Evolutionary conservation across 2,329 filamentous ascomycete species (phyloP), one percentile per base, ranked within the genome.

Genomic region (Cercospora sesami): DNA sequence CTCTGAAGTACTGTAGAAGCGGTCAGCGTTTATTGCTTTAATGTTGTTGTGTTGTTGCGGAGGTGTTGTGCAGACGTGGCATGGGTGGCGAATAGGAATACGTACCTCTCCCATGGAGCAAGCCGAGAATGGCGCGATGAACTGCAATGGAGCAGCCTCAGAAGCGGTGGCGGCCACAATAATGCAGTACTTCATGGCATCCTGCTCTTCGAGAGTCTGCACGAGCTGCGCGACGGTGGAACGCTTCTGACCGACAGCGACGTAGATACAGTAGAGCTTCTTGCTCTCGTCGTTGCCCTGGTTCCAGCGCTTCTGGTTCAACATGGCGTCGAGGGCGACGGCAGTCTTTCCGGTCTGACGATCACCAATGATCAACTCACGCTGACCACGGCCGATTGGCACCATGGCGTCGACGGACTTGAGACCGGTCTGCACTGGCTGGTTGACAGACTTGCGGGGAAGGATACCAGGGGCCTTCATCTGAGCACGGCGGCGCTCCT

Each of bases 251-350:
- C 95, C 95, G 78, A 99, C 90, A 80, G 95, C 95, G 79, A 98
- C 95, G 89, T 99, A 99, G 85, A 99, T 87, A 83, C 94, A 98
- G 92, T 97, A 99, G 68, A 99, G 93, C 90, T 99, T 99, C 91
- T 97, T 94, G 81, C 83, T 85, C 89, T 99, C 95, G 81, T 97
- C 94, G 83, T 80, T 86, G 81, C 83, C 79, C 81, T 84, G 86
- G 90, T 99, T 99, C 94, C 94, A 98, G 81, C 94, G 89, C 90
- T 95, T 96, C 89, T 99, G 95, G 91, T 99, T 99, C 72, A 99
- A 90, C 78, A 99, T 98, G 83, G 94, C 90, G 83, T 99, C 95
- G 72, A 99, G 92, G 79, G 91, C 94, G 81, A 99, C 94, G 79
- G 95, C 95, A 81, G 95, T 99, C 91, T 99, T 99, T 85, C 95